Percentiles rank a stretch among this genome's conserved stretches.
Evolutionary conservation across 2,329 filamentous ascomycete genomes (phyloP).

Genomic region (Grosmannia clavigera): DNA sequence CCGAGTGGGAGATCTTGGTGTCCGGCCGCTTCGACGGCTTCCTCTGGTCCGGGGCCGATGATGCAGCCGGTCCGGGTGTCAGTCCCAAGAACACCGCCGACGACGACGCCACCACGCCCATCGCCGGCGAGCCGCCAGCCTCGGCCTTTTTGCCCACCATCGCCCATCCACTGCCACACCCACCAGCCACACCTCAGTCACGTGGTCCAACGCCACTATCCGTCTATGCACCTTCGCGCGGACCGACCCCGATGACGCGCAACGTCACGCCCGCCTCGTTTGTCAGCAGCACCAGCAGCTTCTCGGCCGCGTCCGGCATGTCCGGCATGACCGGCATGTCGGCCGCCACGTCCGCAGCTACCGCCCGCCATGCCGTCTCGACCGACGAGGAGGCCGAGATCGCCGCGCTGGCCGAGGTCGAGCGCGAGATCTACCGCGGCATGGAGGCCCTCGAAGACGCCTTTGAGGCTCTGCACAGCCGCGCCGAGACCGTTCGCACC

Average conservation of each 20-base stretch:
- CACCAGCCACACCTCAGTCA: conserved; percentile 18
- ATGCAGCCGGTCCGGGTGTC: conserved; percentile 20
- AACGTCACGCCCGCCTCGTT: conserved; percentile 36
- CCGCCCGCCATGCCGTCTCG: conserved; percentile 53
- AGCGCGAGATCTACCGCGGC: conserved; percentile 81
- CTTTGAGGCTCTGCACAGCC: conserved; percentile 80
- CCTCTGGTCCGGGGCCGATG: conserved; percentile 85
- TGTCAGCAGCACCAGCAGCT: neutral
- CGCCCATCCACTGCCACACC: neutral
- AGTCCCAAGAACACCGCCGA: conserved; percentile 21
- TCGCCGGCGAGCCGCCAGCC: neutral
- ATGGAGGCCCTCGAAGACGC: conserved; percentile 94
- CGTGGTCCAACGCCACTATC: conserved; percentile 23
- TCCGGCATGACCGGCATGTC: conserved; percentile 36
- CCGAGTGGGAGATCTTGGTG: conserved; percentile 93
- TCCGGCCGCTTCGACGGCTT: conserved; percentile 94
- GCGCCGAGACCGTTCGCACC: conserved; percentile 68
- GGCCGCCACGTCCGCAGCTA: conserved; percentile 33
- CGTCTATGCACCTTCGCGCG: neutral
- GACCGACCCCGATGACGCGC: conserved; percentile 26
- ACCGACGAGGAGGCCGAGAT: conserved; percentile 93
- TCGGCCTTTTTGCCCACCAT: neutral
- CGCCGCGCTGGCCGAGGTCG: conserved; percentile 76
- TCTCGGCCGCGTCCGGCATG: conserved; percentile 22
- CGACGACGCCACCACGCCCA: neutral